These are phyloP conservation scores for Plasmopara viticola DNA, from an alignment of 352 stramenopile species.

Conservation along the genomic window DNA sequence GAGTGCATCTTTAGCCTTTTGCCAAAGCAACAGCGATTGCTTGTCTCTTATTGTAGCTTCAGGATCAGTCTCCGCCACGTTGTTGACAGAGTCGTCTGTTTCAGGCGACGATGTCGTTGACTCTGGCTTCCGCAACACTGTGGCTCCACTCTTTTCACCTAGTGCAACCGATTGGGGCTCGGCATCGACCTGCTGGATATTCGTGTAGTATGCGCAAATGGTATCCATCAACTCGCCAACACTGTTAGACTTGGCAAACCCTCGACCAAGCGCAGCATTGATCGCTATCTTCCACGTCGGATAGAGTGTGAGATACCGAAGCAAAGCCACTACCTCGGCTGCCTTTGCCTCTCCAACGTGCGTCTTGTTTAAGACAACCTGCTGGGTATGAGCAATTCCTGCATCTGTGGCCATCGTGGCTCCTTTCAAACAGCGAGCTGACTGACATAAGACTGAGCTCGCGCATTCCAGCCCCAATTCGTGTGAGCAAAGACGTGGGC, in stretches of 20 bases:
- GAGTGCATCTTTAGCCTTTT: slow-evolving; percentile 71
- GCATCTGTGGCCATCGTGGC: slow-evolving; percentile 24
- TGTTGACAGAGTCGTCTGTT: slow-evolving; percentile 38
- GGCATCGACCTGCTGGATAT: slow-evolving; percentile 18
- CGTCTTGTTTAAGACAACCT: slow-evolving; percentile 36
- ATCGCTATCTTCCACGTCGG: slow-evolving; percentile 75
- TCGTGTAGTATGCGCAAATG: slow-evolving; percentile 66
- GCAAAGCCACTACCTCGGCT: slow-evolving; percentile 52
- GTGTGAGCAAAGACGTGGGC: slow-evolving; percentile 69
- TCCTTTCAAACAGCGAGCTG: slow-evolving; percentile 62
- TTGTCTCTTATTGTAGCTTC: slow-evolving; percentile 47
- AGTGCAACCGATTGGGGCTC: slow-evolving; percentile 2
- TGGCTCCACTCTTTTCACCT: slow-evolving; percentile 8
- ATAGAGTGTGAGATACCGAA: slow-evolving; percentile 74
- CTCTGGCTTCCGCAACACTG: slow-evolving; percentile 46
- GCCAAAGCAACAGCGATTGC: slow-evolving; percentile 56
- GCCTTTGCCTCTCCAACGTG: slow-evolving; percentile 53
- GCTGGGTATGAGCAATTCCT: slow-evolving; percentile 21
- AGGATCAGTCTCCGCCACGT: slow-evolving; percentile 12
- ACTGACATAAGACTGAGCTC: slow-evolving; percentile 57
- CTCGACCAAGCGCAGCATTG: slow-evolving; percentile 49
- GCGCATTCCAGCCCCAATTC: slow-evolving; percentile 72
- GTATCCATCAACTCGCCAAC: slow-evolving; percentile 51
- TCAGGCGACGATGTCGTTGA: slow-evolving; percentile 46
- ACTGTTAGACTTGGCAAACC: slow-evolving; percentile 45